phyloP scores from a whole-genome alignment of 2,329 filamentous ascomycete species.

The Colletotrichum sp. region DNA sequence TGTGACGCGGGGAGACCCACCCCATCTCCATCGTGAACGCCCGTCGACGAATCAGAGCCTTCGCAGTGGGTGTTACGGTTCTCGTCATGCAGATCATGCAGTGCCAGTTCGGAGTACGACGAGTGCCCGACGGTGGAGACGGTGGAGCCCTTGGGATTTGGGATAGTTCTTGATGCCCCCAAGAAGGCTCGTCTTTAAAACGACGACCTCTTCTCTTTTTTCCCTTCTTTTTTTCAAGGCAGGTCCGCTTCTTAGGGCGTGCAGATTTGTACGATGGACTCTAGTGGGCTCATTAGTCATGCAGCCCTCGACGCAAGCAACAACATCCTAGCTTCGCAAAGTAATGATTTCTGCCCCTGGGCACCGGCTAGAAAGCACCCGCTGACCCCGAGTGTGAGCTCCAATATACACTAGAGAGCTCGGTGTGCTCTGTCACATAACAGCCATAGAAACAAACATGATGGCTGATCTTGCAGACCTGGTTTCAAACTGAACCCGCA shows the following conservation, averaged over 20 bases:
- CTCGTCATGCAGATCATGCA: slow-evolving; percentile 1
- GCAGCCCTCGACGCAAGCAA: neutral
- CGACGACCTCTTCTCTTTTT: neutral
- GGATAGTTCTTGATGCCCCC: neutral
- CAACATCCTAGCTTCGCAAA: neutral
- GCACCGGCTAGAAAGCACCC: neutral
- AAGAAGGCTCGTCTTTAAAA: neutral
- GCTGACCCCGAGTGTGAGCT: accelerated
- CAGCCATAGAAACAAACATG: accelerated
- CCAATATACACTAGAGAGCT: accelerated
- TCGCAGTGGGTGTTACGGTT: neutral
- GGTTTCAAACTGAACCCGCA: accelerated
- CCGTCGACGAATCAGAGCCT: neutral
- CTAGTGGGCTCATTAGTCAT: neutral
- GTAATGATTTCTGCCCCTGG: neutral
- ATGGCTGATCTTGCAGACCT: neutral
- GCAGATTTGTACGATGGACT: neutral
- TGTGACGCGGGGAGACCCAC: neutral
- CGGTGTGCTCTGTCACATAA: accelerated
- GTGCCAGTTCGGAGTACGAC: neutral
- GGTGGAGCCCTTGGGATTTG: neutral
- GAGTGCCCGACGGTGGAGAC: neutral
- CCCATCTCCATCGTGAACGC: neutral
- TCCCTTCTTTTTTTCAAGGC: neutral
- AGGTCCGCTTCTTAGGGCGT: neutral